Evolutionary conservation across 495 filamentous ascomycete genomes (phyloP).

Genomic region (Neurospora cerealis): DNA sequence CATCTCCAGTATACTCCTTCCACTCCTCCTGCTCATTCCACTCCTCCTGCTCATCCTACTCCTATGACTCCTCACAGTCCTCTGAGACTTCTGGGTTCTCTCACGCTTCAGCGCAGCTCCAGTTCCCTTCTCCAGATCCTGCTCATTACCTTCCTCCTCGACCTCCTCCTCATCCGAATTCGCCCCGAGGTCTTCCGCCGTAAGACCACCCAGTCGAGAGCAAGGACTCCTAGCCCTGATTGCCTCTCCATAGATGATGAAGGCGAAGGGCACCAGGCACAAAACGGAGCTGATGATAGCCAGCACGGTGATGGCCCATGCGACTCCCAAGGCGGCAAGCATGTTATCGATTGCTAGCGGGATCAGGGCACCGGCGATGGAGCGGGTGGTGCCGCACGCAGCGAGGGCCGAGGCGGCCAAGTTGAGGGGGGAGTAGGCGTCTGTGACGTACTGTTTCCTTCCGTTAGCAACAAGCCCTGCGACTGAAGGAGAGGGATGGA

Average conservation of each 20-base stretch:
- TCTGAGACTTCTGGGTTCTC: background rate
- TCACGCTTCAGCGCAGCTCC: background rate
- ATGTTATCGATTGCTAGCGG: conserved; percentile 27
- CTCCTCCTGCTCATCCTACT: background rate
- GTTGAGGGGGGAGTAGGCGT: conserved; percentile 49
- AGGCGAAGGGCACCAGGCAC: conserved; percentile 18
- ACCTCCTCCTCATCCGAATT: background rate
- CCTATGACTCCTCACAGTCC: background rate
- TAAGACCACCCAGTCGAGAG: conserved; percentile 5
- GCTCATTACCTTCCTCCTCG: background rate
- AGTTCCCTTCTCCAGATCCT: background rate
- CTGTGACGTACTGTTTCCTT: conserved; percentile 44
- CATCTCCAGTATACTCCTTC: background rate
- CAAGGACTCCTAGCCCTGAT: conserved; percentile 12
- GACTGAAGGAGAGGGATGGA: background rate
- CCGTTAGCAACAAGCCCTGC: background rate
- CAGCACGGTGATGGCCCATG: conserved; percentile 18
- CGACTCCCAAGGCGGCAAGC: conserved; percentile 13
- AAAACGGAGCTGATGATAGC: conserved; percentile 14
- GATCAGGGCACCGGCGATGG: conserved; percentile 47
- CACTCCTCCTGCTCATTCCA: background rate
- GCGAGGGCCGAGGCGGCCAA: conserved; percentile 59
- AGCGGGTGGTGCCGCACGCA: conserved; percentile 44
- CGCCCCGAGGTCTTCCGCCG: background rate
- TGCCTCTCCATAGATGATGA: conserved; percentile 15